These are phyloP conservation scores for Leucocoprinus sp. DNA, from an alignment of 768 basidiomycete genomes.

Conservation along the genomic window DNA sequence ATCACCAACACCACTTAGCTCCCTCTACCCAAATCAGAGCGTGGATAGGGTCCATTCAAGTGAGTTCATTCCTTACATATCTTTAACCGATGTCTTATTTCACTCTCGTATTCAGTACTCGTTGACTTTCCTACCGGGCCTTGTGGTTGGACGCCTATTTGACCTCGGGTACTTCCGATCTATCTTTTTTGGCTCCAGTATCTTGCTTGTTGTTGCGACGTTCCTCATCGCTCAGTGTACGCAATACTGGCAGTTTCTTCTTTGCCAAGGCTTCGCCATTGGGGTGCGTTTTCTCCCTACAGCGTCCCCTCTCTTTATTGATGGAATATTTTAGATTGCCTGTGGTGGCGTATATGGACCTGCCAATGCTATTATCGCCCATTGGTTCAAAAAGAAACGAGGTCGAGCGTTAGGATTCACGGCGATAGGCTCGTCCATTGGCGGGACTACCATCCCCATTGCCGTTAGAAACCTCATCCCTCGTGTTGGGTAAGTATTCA, in stretches of 20 bases:
- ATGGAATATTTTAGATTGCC: slow-evolving; percentile 24
- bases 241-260: slow-evolving; percentile 57
- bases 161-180: slow-evolving; percentile 45
- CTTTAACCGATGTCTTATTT: not conserved
- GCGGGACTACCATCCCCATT: slow-evolving; percentile 64
- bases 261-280: slow-evolving; percentile 53
- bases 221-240: slow-evolving; percentile 53
- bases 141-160: slow-evolving; percentile 71
- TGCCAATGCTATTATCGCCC: slow-evolving; percentile 48
- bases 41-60: slow-evolving; percentile 78
- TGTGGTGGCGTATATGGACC: slow-evolving; percentile 59
- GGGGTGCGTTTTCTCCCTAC: slow-evolving; percentile 30
- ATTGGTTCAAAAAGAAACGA: slow-evolving; percentile 65
- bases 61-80: slow-evolving; percentile 14
- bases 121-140: slow-evolving; percentile 19
- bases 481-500: slow-evolving; percentile 28
- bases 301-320: not conserved
- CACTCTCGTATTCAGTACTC: not conserved
- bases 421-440: slow-evolving; percentile 59
- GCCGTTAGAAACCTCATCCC: slow-evolving; percentile 47
- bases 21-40: slow-evolving; percentile 34
- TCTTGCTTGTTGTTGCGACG: slow-evolving; percentile 35
- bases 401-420: slow-evolving; percentile 55
- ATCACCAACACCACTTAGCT: slow-evolving; percentile 30
- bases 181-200: slow-evolving; percentile 24